Evolutionary conservation across 192 early-diverging fungal genomes (phyloP).

Genomic region (Funneliformis geosporum): DNA sequence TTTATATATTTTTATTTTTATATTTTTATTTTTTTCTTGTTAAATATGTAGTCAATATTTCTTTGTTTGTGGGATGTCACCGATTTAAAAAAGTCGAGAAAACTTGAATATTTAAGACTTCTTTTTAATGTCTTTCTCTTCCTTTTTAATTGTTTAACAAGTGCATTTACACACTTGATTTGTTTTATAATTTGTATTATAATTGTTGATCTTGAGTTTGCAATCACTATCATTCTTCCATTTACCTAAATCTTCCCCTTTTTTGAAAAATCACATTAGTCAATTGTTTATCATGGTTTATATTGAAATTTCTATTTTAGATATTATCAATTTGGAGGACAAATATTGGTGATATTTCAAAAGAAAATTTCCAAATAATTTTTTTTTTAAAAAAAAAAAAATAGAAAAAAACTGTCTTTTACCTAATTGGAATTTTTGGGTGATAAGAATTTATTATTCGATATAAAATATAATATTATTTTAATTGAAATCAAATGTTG

Average conservation of each 20-base stretch:
- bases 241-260: neutral
- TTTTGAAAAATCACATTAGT: conserved; percentile 17
- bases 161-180: neutral
- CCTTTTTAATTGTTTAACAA: neutral
- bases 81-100: neutral
- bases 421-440: neutral
- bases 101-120: neutral
- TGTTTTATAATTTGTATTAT: conserved; percentile 25
- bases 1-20: neutral
- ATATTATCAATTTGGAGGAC: neutral
- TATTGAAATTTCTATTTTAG: neutral
- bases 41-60: neutral
- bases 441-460: neutral
- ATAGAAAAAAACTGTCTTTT: neutral
- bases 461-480: too few species aligned
- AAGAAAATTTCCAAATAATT: neutral
- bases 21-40: neutral
- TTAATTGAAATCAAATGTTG: too few species aligned
- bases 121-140: neutral
- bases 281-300: neutral
- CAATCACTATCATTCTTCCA: neutral
- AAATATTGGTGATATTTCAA: neutral
- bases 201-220: conserved; percentile 8
- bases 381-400: neutral
- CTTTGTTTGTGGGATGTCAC: neutral